Base-by-base conservation (phyloP, 139 green algal species). In the Chlorella sorokiniana region DNA sequence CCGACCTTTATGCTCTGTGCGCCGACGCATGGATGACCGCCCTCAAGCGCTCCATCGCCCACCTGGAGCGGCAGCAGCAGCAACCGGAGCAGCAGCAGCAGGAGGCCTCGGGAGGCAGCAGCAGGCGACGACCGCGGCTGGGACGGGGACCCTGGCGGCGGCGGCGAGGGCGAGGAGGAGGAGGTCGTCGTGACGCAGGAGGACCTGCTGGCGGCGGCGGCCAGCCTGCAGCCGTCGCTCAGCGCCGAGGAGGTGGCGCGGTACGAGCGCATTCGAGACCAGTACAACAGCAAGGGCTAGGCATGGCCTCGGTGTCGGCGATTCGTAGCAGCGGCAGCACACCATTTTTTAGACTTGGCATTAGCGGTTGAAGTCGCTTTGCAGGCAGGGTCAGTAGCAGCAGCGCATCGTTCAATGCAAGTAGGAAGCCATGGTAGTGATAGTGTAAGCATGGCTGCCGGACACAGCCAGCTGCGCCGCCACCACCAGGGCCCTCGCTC, bases 1-100 rank as follows among this genome's bases (percentile, higher is more conserved):
- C 96, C 0, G 96, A 99, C 87, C 69, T 99, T 84, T 99, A 99
- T 84, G 96, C 92, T 0, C 89, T 99, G 37, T 95, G 88, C 78
- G 91, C 94, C 42, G 96, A 98, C 75, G 95, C 96, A 0, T 99
- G 96, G 96, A 96, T 96, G 90, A 29, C 62, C 11, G 92, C 89
- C 7, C 81, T 96, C 38, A 91, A 92, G 71, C 86, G 90, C 4
- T 69, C 69, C 31, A 88, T 93, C 3, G 67, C 76, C 23, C 11
- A 38, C 31, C 64, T 62, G 5, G 63, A 42, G 42, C 18, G n/a
- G 81, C 35, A 23, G 38, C 29, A 48, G 41, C 48, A 25, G 73
- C 51, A 63, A 45, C 18, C 8, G 23, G 68, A 74, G 41, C 56
- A 63, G 78, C 61, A 78, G 61, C 41, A 48, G 31, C 33, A 78